A percentile compares a stretch with the other conserved stretches of the same genome.
These are phyloP conservation scores for Oryza brachyantha DNA, from an alignment of 176 grass and related monocot species.

Conservation along the genomic window DNA sequence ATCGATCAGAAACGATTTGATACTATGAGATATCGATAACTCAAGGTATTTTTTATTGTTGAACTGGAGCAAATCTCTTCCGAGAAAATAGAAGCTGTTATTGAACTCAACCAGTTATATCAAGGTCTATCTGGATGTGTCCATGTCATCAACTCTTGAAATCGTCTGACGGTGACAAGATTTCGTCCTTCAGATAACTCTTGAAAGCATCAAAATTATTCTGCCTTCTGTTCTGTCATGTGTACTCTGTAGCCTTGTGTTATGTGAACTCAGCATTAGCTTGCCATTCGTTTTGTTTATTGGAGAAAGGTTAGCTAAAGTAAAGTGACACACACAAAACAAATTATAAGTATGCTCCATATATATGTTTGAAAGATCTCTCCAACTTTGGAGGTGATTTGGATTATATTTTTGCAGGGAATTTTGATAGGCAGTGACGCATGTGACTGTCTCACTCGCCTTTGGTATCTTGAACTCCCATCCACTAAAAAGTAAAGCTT, in stretches of 20 bases:
- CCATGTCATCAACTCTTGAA: background rate
- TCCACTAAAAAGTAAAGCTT: conserved; percentile 4
- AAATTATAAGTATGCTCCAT: background rate
- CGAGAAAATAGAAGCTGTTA: too few species aligned
- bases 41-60: too few species aligned
- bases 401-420: background rate
- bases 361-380: background rate
- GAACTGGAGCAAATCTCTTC: too few species aligned
- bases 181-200: background rate
- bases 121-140: too few species aligned
- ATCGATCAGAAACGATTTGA: too few species aligned
- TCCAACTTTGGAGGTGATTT: background rate
- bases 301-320: background rate
- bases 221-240: background rate
- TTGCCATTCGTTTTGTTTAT: background rate
- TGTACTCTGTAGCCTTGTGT: background rate
- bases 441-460: background rate
- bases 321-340: background rate
- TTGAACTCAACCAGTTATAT: too few species aligned
- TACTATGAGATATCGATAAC: too few species aligned
- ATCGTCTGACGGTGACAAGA: background rate
- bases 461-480: background rate
- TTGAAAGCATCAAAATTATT: background rate
- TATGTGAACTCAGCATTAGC: too few species aligned
- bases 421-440: background rate